A percentile compares a stretch with the other conserved stretches of the same genome.
phyloP scores from a whole-genome alignment of 495 filamentous ascomycete species.

The Penicillium cataractarum region DNA sequence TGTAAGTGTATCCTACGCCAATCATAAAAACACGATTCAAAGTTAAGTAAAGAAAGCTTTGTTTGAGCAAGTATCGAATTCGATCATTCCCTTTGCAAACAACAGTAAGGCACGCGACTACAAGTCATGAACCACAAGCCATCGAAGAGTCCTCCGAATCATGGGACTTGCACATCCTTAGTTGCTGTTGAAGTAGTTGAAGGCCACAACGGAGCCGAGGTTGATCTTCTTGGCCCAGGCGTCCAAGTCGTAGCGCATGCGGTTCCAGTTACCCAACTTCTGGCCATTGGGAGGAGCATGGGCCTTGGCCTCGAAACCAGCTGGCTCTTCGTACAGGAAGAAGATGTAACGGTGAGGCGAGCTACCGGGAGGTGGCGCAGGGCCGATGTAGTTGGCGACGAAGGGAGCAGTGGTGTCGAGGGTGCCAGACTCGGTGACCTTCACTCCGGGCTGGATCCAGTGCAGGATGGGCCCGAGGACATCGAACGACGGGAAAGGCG shows the following conservation, averaged over 20 bases:
- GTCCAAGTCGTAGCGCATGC: conserved; percentile 58
- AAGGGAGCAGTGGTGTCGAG: conserved; percentile 31
- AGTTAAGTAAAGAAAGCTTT: not conserved
- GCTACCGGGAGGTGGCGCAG: conserved; percentile 54
- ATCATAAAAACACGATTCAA: not conserved
- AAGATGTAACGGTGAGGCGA: conserved; percentile 60
- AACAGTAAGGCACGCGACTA: not conserved
- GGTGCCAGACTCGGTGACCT: conserved; percentile 24
- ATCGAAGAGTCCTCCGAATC: not conserved
- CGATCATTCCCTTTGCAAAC: not conserved
- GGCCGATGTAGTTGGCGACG: conserved; percentile 52
- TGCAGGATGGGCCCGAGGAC: conserved; percentile 47
- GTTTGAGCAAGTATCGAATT: not conserved
- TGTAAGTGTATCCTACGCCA: not conserved
- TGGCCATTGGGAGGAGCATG: conserved; percentile 48
- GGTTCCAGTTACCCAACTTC: conserved; percentile 38
- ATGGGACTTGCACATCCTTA: conserved; percentile 12
- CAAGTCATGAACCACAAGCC: not conserved
- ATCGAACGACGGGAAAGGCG: conserved; percentile 52
- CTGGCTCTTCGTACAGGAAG: conserved; percentile 60
- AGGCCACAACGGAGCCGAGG: conserved; percentile 53
- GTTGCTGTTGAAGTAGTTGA: conserved; percentile 56
- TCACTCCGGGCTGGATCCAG: conserved; percentile 54
- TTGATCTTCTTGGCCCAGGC: conserved; percentile 49
- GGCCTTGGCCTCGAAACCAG: conserved; percentile 45